phyloP scores from a whole-genome alignment of 768 basidiomycete species.

The Myochromella boudieri region DNA sequence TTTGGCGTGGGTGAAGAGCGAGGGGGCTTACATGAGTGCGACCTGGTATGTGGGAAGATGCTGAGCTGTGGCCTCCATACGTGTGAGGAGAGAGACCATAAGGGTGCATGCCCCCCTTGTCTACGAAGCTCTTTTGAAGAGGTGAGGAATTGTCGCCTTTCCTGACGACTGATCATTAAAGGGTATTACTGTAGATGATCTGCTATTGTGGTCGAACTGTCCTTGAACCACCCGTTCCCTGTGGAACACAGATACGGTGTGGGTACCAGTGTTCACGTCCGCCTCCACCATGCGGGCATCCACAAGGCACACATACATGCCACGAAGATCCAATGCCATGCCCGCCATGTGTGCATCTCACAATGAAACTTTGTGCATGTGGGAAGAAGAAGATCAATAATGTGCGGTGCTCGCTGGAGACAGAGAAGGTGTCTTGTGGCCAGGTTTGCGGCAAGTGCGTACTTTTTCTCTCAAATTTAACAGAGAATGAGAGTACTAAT shows the following conservation, averaged over 20 bases:
- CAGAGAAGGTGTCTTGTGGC: slow-evolving; percentile 83
- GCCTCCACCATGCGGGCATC: slow-evolving; percentile 79
- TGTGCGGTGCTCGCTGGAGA: slow-evolving; percentile 77
- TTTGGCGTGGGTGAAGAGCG: slow-evolving; percentile 52
- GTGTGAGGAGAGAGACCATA: slow-evolving; percentile 83
- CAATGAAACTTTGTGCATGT: slow-evolving; percentile 81
- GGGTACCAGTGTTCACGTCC: slow-evolving; percentile 74
- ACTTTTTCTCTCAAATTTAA: neutral
- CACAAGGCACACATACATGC: slow-evolving; percentile 73
- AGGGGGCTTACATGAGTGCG: slow-evolving; percentile 81
- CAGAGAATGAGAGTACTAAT: neutral
- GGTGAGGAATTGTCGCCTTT: slow-evolving; percentile 36
- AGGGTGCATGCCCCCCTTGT: slow-evolving; percentile 79
- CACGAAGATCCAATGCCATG: slow-evolving; percentile 72
- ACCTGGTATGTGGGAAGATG: slow-evolving; percentile 72
- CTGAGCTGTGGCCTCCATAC: slow-evolving; percentile 76
- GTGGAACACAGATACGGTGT: slow-evolving; percentile 80
- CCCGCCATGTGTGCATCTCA: slow-evolving; percentile 86
- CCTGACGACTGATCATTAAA: slow-evolving; percentile 4
- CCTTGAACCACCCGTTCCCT: slow-evolving; percentile 85
- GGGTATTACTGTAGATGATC: slow-evolving; percentile 45
- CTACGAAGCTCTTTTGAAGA: slow-evolving; percentile 91
- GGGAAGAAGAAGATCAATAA: slow-evolving; percentile 82
- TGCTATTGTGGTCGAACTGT: slow-evolving; percentile 88
- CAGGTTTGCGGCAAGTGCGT: slow-evolving; percentile 73